Evolutionary conservation across 2,329 filamentous ascomycete species (phyloP).

Genomic region (Stachybotrys elegans): DNA sequence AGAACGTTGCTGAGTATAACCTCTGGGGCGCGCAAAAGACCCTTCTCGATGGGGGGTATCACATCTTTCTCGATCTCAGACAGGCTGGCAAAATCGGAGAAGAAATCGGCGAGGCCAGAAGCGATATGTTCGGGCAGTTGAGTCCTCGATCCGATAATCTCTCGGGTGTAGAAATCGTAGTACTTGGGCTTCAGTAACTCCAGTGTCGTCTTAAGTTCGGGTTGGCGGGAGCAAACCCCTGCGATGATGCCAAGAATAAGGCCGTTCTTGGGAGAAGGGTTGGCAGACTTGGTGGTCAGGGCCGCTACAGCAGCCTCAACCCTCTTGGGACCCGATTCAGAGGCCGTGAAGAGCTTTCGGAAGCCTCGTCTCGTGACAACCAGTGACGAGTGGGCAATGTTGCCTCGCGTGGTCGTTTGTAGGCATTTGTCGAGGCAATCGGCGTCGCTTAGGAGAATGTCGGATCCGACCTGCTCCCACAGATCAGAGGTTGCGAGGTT

Average conservation of each 20-base stretch:
- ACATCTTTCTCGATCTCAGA: conserved; percentile 74
- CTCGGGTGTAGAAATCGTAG: conserved; percentile 78
- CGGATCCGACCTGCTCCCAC: conserved; percentile 60
- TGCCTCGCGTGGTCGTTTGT: conserved; percentile 55
- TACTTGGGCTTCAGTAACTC: conserved; percentile 63
- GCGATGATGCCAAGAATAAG: conserved; percentile 80
- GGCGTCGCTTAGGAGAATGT: conserved; percentile 65
- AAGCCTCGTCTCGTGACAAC: conserved; percentile 75
- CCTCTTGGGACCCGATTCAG: conserved; percentile 51
- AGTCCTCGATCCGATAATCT: conserved; percentile 75
- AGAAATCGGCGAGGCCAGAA: conserved; percentile 75
- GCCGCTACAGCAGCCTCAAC: conserved; percentile 58
- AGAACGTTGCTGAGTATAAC: conserved; percentile 78
- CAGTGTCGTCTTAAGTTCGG: conserved; percentile 56
- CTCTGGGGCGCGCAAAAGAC: conserved; percentile 82
- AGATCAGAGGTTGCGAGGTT: conserved; percentile 56
- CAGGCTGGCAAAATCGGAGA: conserved; percentile 64
- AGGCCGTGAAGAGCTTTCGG: conserved; percentile 62
- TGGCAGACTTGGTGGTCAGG: conserved; percentile 63
- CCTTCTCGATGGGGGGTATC: conserved; percentile 80
- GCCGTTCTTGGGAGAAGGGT: conserved; percentile 65
- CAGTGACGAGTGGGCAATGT: conserved; percentile 67
- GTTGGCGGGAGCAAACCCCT: conserved; percentile 74
- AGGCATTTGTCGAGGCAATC: conserved; percentile 75
- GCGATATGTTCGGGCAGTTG: conserved; percentile 68